A percentile compares a stretch with the other conserved stretches of the same genome.
Conservation (phyloP, 345 rosid genomes). For the Hibiscus syriacus region DNA sequence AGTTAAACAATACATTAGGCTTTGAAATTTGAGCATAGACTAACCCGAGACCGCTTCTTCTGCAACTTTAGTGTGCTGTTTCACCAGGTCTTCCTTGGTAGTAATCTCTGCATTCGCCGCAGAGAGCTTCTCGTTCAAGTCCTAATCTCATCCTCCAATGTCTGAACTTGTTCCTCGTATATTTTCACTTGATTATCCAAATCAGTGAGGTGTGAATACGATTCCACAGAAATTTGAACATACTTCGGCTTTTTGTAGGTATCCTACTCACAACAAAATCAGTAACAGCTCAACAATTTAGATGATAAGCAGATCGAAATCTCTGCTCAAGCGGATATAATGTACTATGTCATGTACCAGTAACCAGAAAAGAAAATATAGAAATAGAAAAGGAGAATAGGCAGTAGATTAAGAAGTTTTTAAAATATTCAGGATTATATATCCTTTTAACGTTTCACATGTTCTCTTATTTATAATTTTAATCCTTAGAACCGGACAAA, state of each 20-base stretch:
- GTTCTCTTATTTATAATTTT: too few relatives aligned
- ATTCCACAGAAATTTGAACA: slow-evolving; percentile 86
- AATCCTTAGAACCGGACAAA: too few relatives aligned
- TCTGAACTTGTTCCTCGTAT: slow-evolving; percentile 50
- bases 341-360: too few relatives aligned
- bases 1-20: background rate
- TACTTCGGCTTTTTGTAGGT: slow-evolving; percentile 61
- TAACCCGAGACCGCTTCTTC: slow-evolving; percentile 97
- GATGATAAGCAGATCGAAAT: background rate
- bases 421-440: too few relatives aligned
- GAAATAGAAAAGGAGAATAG: too few relatives aligned
- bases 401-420: too few relatives aligned
- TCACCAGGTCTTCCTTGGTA: slow-evolving; percentile 75
- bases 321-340: background rate
- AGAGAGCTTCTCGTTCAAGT: slow-evolving; percentile 61
- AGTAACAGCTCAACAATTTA: background rate
- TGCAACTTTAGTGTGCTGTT: slow-evolving; percentile 97
- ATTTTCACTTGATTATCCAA: slow-evolving; percentile 62
- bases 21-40: background rate
- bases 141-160: slow-evolving; percentile 66
- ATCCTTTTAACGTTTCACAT: too few relatives aligned
- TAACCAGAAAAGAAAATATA: too few relatives aligned
- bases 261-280: slow-evolving; percentile 35
- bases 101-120: slow-evolving; percentile 61
- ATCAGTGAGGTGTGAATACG: slow-evolving; percentile 61